Base-by-base conservation (phyloP, 176 grass and related monocot genomes). In the Elymus sibiricus region DNA sequence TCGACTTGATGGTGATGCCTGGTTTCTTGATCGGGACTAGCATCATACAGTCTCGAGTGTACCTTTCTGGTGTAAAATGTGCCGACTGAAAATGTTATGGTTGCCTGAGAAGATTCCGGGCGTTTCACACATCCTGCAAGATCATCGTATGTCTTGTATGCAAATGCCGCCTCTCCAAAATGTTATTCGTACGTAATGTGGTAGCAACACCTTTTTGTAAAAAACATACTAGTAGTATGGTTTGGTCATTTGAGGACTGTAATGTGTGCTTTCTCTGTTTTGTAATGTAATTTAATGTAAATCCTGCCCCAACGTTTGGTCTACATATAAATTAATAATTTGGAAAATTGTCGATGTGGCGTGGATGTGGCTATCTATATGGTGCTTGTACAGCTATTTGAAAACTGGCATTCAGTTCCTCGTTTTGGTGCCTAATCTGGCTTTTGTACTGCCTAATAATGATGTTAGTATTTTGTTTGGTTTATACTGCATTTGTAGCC, bases 1-100 rank as follows among this genome's bases (percentile, higher is more conserved):
- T 95, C 76, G 91, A 93, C 82, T 84, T 98, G 66, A 93, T 98
- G 95, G 87, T 95, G 87, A 95, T 98, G 95, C 95, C 93, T 85
- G 95, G 93, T 79, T 98, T 98, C 88, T 83, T 92, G 63, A 93
- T 92, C 34, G 87, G 89, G 56, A 86, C 46, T 17, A 98, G 69
- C 76, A 74, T 89, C 62, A 86, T 93, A 90, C 93, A 95, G 78
- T 87, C 91, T 28, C 85, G 80, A 19, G 93, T 98, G 56, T 98
- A 98, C 79, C 81, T 98, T 61, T 93, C 91, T 69, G 89, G 77
- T 78, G 91, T 90, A 25, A 90, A 88, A n/a, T 90, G 67, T 81
- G 81, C 89, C 55, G 93, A 95, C 47, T 98, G 76, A 91, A 73
- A 47, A 79, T 87, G 19, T 2, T 6, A 17, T 40, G 56, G 27